phyloP scores from a whole-genome alignment of 352 stramenopile species.

The Globisporangium paddicum region DNA sequence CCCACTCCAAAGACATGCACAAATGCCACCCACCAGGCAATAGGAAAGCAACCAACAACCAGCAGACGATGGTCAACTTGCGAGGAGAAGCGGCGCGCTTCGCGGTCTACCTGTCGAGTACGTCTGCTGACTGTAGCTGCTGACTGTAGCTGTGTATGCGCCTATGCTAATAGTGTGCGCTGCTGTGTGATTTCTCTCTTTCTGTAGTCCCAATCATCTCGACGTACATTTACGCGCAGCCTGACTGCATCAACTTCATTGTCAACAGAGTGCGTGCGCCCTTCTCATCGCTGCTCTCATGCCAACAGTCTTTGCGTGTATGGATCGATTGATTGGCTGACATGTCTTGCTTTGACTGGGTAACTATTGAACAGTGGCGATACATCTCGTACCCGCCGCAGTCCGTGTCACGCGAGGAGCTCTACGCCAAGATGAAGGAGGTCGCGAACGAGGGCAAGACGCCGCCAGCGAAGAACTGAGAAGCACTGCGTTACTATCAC shows the following conservation, averaged over 20 bases:
- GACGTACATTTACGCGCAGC: constrained; percentile 82
- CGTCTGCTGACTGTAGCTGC: constrained; percentile 12
- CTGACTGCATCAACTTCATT: constrained; percentile 81
- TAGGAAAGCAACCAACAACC: constrained; percentile 5
- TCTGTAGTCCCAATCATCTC: constrained; percentile 64
- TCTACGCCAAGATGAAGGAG: constrained; percentile 72
- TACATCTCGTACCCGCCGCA: constrained; percentile 86
- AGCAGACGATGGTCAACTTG: constrained; percentile 47
- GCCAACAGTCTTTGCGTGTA: too few species aligned
- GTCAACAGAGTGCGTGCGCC: constrained; percentile 39
- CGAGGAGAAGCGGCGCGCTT: constrained; percentile 67
- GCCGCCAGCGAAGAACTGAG: constrained; percentile 9
- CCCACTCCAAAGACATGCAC: constrained; percentile 4
- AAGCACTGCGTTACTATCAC: background rate
- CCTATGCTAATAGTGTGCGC: background rate
- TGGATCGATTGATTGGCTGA: too few species aligned
- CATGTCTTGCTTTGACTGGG: too few species aligned
- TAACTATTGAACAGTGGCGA: too few species aligned
- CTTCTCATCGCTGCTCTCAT: background rate
- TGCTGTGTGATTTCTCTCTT: background rate
- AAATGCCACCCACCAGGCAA: too few species aligned
- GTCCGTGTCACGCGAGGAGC: constrained; percentile 65
- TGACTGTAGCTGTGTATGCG: background rate
- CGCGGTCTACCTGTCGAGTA: constrained; percentile 66
- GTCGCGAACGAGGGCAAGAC: constrained; percentile 56